These are phyloP conservation scores for Amphibolis antarctica DNA, from an alignment of 106 monocot genomes.

Conservation along the genomic window DNA sequence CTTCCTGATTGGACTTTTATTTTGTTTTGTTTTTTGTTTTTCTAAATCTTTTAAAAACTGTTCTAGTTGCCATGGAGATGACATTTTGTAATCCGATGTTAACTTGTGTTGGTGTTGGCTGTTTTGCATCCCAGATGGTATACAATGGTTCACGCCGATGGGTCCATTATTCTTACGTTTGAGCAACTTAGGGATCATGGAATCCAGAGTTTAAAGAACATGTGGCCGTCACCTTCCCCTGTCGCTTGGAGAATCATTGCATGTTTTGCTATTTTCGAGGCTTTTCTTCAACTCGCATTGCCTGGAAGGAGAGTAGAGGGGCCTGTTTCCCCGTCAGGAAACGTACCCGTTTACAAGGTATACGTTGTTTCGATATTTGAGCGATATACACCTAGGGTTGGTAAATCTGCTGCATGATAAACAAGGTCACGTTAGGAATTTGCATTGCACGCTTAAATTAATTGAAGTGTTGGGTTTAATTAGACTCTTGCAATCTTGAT, in stretches of 20 bases:
- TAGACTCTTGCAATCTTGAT: too few relatives aligned
- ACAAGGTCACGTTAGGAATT: too few relatives aligned
- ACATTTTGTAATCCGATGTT: not conserved
- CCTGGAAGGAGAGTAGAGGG: slow-evolving; percentile 87
- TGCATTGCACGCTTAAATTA: too few relatives aligned
- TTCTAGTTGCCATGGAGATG: too few relatives aligned
- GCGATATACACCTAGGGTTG: not conserved
- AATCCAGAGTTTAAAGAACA: slow-evolving; percentile 48
- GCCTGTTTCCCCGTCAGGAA: slow-evolving; percentile 72
- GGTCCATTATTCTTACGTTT: slow-evolving; percentile 55
- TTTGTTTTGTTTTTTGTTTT: too few relatives aligned
- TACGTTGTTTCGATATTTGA: not conserved
- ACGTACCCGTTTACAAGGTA: slow-evolving; percentile 96
- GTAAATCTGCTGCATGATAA: not conserved
- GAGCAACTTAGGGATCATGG: slow-evolving; percentile 59
- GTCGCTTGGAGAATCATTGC: slow-evolving; percentile 87
- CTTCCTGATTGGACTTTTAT: too few relatives aligned
- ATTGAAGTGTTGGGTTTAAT: too few relatives aligned
- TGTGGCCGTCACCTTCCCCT: slow-evolving; percentile 71
- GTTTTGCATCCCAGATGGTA: slow-evolving; percentile 62
- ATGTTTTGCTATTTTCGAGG: slow-evolving; percentile 79
- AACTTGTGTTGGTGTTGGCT: not conserved
- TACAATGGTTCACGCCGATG: slow-evolving; percentile 97
- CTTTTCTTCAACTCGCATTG: slow-evolving; percentile 65
- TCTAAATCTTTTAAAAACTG: too few relatives aligned